Evolutionary conservation across 202 grass and related monocot species (phyloP), one percentile per base, ranked within the genome.

Genomic region (Zoysia matrella): DNA sequence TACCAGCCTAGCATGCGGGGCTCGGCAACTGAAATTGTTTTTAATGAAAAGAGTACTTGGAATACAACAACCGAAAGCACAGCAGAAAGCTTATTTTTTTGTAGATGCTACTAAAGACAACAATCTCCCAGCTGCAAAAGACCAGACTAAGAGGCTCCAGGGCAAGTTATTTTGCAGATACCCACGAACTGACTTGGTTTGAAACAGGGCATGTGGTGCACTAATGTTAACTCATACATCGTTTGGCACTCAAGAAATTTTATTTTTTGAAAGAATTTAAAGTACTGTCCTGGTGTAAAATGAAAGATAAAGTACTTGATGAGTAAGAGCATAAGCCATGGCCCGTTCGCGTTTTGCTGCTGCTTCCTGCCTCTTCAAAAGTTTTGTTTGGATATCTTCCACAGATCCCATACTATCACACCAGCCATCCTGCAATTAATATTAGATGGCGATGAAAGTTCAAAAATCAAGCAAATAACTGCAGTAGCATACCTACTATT

Each of bases 341-440:
- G 95, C 95, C 85, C 95, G 80, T 63, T 98, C 95, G 60, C 92
- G 88, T 53, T 93, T 98, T 30, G 85, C 96, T 78, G 92, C 95
- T 75, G 96, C 96, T 89, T 98, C 87, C 89, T 98, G 90, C 64
- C 96, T 93, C 85, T 98, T 98, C 42, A 98, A 69, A 75, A 98
- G 72, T 82, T 98, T 98, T 52, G 75, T 64, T 85, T 98, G 92
- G 71, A 98, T 98, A 83, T 98, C 90, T 82, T 98, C 91, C 60
- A 98, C 90, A 8, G 96, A 98, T 30, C 96, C 92, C 45, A 90
- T 89, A 82, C 74, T 95, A 80, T 98, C 96, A 79, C 96, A 98
- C 96, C 96, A 98, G 44, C 90, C 87, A 87, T 95, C 92, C 96
- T 95, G 77, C 72, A 93, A 82, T 86, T 73, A 69, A 79, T 74